These are phyloP conservation scores for Starmerella asiatica DNA, from an alignment of 805 yeast species.

Conservation along the genomic window DNA sequence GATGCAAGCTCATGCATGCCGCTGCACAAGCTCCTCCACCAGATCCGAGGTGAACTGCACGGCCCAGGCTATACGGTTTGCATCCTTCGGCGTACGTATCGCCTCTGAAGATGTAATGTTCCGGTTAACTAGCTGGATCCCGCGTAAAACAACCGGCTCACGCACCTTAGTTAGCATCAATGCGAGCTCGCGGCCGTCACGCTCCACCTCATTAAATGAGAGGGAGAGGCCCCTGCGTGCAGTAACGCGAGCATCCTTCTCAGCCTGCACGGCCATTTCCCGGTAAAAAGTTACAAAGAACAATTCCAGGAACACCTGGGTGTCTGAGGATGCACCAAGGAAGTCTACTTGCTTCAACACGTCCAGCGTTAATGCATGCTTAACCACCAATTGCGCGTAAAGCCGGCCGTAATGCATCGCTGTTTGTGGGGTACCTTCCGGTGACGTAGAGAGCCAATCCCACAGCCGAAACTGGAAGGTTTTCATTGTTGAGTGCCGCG, in stretches of 20 bases:
- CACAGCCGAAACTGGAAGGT: slow-evolving; percentile 80
- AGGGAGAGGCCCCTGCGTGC: slow-evolving; percentile 2
- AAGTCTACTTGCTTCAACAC: slow-evolving; percentile 61
- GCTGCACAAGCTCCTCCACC: slow-evolving; percentile 12
- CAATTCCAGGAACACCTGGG: slow-evolving; percentile 58
- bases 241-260: slow-evolving; percentile 11
- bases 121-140: slow-evolving; percentile 49
- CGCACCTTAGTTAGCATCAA: slow-evolving; percentile 41
- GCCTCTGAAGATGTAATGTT: slow-evolving; percentile 30
- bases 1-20: too few species aligned
- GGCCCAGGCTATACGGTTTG: slow-evolving; percentile 56
- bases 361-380: slow-evolving; percentile 61
- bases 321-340: slow-evolving; percentile 47
- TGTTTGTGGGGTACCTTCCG: slow-evolving; percentile 32
- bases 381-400: slow-evolving; percentile 62
- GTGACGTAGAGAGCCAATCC: slow-evolving; percentile 67
- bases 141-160: slow-evolving; percentile 48
- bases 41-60: slow-evolving; percentile 13
- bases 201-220: slow-evolving; percentile 16
- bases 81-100: slow-evolving; percentile 41
- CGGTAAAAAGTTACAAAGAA: slow-evolving; percentile 56
- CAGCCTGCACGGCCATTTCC: slow-evolving; percentile 35
- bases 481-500: slow-evolving; percentile 55
- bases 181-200: slow-evolving; percentile 38
- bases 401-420: slow-evolving; percentile 65